phyloP scores from a whole-genome alignment of 176 grass and related monocot genomes.

The Lolium rigidum region DNA sequence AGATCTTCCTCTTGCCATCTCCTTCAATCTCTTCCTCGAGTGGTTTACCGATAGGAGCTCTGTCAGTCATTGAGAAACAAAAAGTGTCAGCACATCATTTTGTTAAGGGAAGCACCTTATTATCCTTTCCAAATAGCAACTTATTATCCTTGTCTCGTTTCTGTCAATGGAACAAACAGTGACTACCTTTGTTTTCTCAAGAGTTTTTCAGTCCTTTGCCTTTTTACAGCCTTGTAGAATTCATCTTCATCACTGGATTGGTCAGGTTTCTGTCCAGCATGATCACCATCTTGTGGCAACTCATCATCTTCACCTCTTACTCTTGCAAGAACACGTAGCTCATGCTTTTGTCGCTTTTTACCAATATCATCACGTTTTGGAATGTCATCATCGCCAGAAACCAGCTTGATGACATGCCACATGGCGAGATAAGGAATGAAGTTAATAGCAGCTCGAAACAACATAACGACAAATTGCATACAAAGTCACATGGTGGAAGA shows the following conservation, averaged over 20 bases:
- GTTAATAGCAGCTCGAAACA: not conserved
- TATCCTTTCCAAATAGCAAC: not conserved
- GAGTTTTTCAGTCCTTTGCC: slow-evolving; percentile 57
- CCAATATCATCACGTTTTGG: slow-evolving; percentile 87
- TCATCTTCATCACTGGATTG: slow-evolving; percentile 62
- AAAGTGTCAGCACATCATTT: slow-evolving; percentile 9
- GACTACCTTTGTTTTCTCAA: slow-evolving; percentile 57
- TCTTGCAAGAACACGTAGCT: slow-evolving; percentile 72
- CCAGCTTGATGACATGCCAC: slow-evolving; percentile 50
- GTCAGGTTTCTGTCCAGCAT: slow-evolving; percentile 27
- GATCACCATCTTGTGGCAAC: slow-evolving; percentile 44
- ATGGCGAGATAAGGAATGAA: not conserved
- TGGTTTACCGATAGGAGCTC: slow-evolving; percentile 35
- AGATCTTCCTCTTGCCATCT: slow-evolving; percentile 87
- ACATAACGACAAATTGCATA: not conserved
- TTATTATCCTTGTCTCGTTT: not conserved
- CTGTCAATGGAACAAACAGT: slow-evolving; percentile 32
- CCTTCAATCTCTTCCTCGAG: slow-evolving; percentile 54
- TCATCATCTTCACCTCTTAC: slow-evolving; percentile 51
- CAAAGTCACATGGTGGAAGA: too few species aligned
- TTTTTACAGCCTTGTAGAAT: slow-evolving; percentile 79
- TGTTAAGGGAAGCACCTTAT: not conserved
- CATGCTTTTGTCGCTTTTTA: slow-evolving; percentile 70
- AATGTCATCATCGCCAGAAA: slow-evolving; percentile 88
- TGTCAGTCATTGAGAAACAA: slow-evolving; percentile 44